Evolutionary conservation across 192 early-diverging fungal species (phyloP).

Genomic region (Podila minutissima): DNA sequence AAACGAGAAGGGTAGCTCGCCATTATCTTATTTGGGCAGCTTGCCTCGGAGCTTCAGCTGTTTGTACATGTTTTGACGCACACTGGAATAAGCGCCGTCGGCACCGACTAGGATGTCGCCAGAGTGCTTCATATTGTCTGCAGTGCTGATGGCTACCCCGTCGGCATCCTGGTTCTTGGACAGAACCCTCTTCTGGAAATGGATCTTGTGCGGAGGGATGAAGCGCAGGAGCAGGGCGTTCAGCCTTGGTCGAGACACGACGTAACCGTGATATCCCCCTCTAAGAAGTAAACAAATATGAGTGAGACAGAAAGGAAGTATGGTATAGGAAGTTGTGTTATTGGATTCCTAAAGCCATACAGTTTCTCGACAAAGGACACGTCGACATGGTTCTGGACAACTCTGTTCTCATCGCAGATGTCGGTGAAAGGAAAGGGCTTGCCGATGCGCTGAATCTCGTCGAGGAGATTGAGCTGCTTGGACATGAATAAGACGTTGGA

Average conservation of each 20-base stretch:
- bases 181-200: slow-evolving; percentile 15
- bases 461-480: too few relatives aligned
- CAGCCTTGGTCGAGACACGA: slow-evolving; percentile 20
- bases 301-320: not conserved
- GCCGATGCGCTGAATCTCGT: too few relatives aligned
- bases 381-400: too few relatives aligned
- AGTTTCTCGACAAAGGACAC: not conserved
- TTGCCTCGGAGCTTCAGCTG: slow-evolving; percentile 4
- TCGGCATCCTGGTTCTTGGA: slow-evolving; percentile 8
- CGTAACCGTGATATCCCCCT: slow-evolving; percentile 12
- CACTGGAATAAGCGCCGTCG: slow-evolving; percentile 25
- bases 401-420: too few relatives aligned
- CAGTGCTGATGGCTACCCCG: slow-evolving; percentile 9
- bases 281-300: not conserved
- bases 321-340: not conserved
- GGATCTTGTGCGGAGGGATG: slow-evolving; percentile 12
- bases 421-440: too few relatives aligned
- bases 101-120: slow-evolving; percentile 20
- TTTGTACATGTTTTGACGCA: slow-evolving; percentile 21
- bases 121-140: slow-evolving; percentile 14
- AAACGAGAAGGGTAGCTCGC: slow-evolving; percentile 12
- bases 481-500: too few relatives aligned
- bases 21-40: slow-evolving; percentile 6
- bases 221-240: slow-evolving; percentile 2
- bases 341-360: not conserved